These are phyloP conservation scores for Pseudogymnoascus sp. DNA, from an alignment of 2,329 filamentous ascomycete genomes.

Conservation along the genomic window DNA sequence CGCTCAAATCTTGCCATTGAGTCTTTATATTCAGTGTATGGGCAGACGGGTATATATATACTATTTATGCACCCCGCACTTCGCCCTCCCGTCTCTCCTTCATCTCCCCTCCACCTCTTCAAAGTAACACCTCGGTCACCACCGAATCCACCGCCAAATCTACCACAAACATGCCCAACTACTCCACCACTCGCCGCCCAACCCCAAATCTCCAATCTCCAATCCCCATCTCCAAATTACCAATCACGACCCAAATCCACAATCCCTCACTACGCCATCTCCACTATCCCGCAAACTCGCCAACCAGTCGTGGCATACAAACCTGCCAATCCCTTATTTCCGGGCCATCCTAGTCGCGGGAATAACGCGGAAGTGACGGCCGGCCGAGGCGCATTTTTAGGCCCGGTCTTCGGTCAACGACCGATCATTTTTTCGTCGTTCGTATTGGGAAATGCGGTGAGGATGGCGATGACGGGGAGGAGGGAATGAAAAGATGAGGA, in stretches of 20 bases:
- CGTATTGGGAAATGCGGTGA: neutral
- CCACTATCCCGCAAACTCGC: neutral
- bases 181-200: neutral
- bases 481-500: neutral
- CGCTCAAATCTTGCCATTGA: neutral
- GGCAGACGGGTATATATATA: neutral
- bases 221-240: neutral
- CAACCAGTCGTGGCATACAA: neutral
- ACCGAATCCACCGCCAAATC: neutral
- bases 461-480: neutral
- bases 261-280: neutral
- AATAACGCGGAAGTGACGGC: conserved; percentile 6
- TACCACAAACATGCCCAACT: neutral
- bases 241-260: neutral
- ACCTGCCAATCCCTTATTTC: neutral
- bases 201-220: conserved; percentile 5
- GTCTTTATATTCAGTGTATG: neutral
- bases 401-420: neutral
- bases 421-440: neutral
- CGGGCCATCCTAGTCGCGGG: neutral
- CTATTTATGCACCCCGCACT: neutral
- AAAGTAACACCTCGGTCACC: neutral
- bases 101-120: neutral
- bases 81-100: neutral
- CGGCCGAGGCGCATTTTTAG: neutral